Percentiles rank a stretch among this genome's conserved stretches.
These are phyloP conservation scores for Auricularia sp. DNA, from an alignment of 768 basidiomycete species.

Conservation along the genomic window DNA sequence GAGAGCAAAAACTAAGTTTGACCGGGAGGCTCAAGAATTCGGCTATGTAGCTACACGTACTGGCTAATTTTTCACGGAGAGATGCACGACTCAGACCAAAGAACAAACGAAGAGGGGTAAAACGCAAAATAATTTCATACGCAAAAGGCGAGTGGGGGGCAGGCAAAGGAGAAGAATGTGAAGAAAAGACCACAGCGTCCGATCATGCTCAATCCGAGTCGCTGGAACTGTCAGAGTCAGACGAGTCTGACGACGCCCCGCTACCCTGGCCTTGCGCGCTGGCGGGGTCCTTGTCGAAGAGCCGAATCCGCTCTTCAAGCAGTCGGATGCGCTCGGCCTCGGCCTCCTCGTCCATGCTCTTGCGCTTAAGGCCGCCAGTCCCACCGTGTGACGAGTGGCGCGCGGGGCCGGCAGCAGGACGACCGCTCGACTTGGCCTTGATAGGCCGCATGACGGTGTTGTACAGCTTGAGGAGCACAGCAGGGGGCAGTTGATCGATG, in stretches of 20 bases:
- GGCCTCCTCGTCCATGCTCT: conserved; percentile 94
- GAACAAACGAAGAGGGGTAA: not conserved
- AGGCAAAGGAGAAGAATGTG: not conserved
- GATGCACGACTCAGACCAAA: not conserved
- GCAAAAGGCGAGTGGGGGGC: not conserved
- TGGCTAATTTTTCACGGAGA: not conserved
- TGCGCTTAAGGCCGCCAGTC: conserved; percentile 83
- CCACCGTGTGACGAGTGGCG: conserved; percentile 69
- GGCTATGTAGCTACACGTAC: not conserved
- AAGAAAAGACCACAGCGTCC: conserved; percentile 1
- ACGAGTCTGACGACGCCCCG: conserved; percentile 59
- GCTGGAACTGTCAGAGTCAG: conserved; percentile 8
- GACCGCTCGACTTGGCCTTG: conserved; percentile 15
- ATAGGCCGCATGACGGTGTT: conserved; percentile 84
- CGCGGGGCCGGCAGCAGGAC: conserved; percentile 38
- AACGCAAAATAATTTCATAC: not conserved
- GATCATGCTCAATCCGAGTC: not conserved
- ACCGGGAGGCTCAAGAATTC: not conserved
- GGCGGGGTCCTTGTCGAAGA: conserved; percentile 54
- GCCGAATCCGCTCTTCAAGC: conserved; percentile 77
- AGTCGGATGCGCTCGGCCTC: conserved; percentile 91
- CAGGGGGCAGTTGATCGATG: conserved; percentile 81
- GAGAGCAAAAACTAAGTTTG: no score
- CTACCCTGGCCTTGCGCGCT: conserved; percentile 43
- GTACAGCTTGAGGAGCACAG: conserved; percentile 86